phyloP scores from a whole-genome alignment of 495 filamentous ascomycete species.

The Penicillium canescens region DNA sequence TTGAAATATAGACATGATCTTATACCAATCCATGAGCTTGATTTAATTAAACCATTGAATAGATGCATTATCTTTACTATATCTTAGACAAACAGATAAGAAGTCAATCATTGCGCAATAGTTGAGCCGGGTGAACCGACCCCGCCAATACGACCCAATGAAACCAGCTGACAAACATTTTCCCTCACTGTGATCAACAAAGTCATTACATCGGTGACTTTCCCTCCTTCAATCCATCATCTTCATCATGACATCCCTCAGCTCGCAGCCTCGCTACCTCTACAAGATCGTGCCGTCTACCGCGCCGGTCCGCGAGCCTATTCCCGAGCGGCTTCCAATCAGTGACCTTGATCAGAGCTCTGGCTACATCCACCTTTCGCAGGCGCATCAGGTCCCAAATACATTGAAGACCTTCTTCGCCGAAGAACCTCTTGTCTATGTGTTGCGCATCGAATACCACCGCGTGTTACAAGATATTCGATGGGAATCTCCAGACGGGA shows the following conservation, averaged over 20 bases:
- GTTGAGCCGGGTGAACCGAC: conserved; percentile 7
- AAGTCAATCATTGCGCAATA: conserved; percentile 1
- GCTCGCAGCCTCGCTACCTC: conserved; percentile 36
- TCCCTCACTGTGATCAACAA: neutral
- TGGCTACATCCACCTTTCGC: conserved; percentile 46
- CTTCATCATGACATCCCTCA: conserved; percentile 23
- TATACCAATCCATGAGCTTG: too few species aligned
- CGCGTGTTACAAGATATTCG: conserved; percentile 38
- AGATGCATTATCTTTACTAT: too few species aligned
- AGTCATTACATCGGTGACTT: neutral
- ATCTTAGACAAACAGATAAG: too few species aligned
- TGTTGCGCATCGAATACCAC: conserved; percentile 76
- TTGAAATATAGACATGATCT: too few species aligned
- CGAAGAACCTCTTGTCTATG: conserved; percentile 70
- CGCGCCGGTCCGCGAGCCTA: conserved; percentile 39
- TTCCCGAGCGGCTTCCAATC: conserved; percentile 43
- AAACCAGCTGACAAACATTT: conserved; percentile 5
- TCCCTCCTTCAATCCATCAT: neutral
- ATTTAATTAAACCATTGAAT: too few species aligned
- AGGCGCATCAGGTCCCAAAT: conserved; percentile 40
- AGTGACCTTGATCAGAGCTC: conserved; percentile 42
- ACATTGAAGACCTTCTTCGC: conserved; percentile 67
- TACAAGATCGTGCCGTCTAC: conserved; percentile 49
- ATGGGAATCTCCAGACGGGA: conserved; percentile 45
- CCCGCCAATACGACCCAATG: conserved; percentile 7